Base-by-base conservation (phyloP, 352 stramenopile species). In the Phytophthora sp. region DNA sequence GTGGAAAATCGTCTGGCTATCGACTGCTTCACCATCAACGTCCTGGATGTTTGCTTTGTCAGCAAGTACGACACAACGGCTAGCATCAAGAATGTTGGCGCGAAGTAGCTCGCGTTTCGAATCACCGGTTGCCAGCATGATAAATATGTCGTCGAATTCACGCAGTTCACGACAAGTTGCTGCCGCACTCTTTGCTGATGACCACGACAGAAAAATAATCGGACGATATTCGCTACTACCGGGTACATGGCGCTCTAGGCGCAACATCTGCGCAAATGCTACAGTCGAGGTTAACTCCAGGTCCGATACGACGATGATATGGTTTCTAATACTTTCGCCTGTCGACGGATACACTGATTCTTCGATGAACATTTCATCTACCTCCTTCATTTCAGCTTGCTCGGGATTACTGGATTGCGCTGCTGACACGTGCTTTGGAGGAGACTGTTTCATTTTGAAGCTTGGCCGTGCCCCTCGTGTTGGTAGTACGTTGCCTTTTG, bases 131-230 rank as follows among this genome's bases (percentile, higher is more conserved):
- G 77, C 79, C 21, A 83, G 50, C 72, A 91, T 87, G n/a, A 88
- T 45, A 49, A 75, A 91, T 24, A 77, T 82, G 46, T 86, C 77
- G 27, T 72, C 62, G 56, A 82, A 88, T 18, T 61, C 57, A 27
- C 76, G 60, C 2, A 88, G 64, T 15, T 69, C 56, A 5, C 57
- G 61, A 32, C 54, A 74, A 5, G 57, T 67, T 4, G 48, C 31
- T 1, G 46, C 24, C 6, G 62, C 50, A 28, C 35, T 77, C 39
- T 64, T 73, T 3, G 54, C 13, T n/a, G 58, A 72, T 12, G 76
- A 77, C 75, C 79, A 89, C 35, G 82, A 88, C 12, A 91, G 48
- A 39, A 91, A 91, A 23, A 89, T 59, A 27, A 91, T 76, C 1
- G 77, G 64, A 34, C 82, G 71, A 24, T 87, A 86, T 17, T 84